Base-by-base conservation (phyloP, 2,329 filamentous ascomycete genomes). In the Colletotrichum magnum region DNA sequence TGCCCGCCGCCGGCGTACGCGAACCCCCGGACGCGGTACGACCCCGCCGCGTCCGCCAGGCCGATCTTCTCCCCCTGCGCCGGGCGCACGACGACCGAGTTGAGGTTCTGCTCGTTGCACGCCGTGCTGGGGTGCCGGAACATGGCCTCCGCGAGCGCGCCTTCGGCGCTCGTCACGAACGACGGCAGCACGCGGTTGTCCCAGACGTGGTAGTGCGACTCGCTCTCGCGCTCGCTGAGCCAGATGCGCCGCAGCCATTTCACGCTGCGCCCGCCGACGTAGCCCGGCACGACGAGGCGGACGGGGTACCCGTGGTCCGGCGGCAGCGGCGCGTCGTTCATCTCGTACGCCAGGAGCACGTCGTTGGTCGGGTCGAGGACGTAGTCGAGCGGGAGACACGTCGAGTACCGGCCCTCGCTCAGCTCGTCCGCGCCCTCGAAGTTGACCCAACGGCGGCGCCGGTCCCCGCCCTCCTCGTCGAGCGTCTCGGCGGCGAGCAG, bases 291-390 rank as follows among this genome's bases (percentile, higher is more conserved):
- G 5, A 84, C 74, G 7, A 80, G 68, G 1, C 81, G 75, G 2
- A 83, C 71, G 1, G 84, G 84, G 64, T 80, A 84, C 4, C 84
- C 85, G 69, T 86, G 84, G 59, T 86, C 83, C 0, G 77, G 78
- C 0, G 82, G 80, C 0, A 86, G 75, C 1, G 78, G 77, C 15
- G 78, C 73, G 41, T 80, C 79, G 63, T 86, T 86, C 84, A 86
- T 86, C 64, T 81, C 76, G 54, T 82, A 82, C 1, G 84, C 82
- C 10, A 88, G 76, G 1, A 87, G 75, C 13, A 86, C 83, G 72
- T 87, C 85, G 73, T n/a, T n/a, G 45, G 16, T 9, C 45, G 79
- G 79, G 52, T 84, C 82, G n/a, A 84, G 71, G 2, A 79, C 77
- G 21, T 82, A 77, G 47, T 78, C 73, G 56, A 84, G 77, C 4